A percentile compares a stretch with the other conserved stretches of the same genome.
phyloP scores from a whole-genome alignment of 2,329 filamentous ascomycete genomes.

The Exophiala phaeomuriformis region DNA sequence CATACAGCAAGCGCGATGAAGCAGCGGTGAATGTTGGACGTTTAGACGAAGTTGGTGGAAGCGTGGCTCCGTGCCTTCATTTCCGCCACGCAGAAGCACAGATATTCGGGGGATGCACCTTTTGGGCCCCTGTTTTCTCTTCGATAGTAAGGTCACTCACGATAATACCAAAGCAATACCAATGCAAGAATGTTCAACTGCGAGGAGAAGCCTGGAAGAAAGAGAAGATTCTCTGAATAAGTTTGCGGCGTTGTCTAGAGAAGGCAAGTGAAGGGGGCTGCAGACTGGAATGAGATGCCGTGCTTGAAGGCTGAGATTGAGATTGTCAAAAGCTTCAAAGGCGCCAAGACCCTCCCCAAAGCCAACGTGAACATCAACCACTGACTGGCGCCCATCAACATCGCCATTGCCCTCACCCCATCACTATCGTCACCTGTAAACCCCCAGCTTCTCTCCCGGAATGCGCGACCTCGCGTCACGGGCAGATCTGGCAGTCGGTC shows the following conservation, averaged over 20 bases:
- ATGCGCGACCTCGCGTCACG: too few species aligned
- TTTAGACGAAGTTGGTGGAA: conserved; percentile 11
- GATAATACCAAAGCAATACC: neutral
- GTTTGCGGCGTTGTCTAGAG: neutral
- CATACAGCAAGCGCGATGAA: conserved; percentile 12
- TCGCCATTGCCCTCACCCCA: neutral
- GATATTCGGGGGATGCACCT: conserved; percentile 6
- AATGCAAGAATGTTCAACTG: neutral
- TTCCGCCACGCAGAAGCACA: conserved; percentile 13
- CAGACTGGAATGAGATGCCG: neutral
- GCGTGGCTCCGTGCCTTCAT: conserved; percentile 13
- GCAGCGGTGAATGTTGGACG: conserved; percentile 12
- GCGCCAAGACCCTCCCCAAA: neutral
- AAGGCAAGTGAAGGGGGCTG: neutral
- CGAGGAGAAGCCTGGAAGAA: neutral
- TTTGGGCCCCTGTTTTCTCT: neutral
- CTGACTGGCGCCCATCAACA: neutral
- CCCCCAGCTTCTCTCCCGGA: neutral
- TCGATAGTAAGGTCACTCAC: conserved; percentile 5
- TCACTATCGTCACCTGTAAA: neutral
- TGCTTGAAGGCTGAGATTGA: neutral
- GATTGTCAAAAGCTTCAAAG: neutral
- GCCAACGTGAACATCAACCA: neutral
- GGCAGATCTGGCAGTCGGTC: too few species aligned
- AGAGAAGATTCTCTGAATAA: neutral